Conservation (phyloP, 2,329 filamentous ascomycete species). For the Ampelomyces quisqualis region DNA sequence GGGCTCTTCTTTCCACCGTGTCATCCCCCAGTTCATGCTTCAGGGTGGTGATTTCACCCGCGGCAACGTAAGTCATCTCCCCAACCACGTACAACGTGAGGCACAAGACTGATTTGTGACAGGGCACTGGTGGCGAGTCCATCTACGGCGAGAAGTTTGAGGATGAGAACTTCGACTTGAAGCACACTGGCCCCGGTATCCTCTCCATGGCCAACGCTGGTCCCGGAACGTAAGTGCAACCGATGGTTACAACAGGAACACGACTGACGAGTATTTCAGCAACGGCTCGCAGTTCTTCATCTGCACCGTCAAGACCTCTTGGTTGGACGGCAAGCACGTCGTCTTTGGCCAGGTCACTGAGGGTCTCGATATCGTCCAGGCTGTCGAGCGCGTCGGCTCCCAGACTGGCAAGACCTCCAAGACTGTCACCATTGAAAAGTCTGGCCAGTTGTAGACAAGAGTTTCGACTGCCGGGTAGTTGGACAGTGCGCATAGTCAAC, state of each 20-base stretch:
- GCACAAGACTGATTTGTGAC: slow-evolving; percentile 11
- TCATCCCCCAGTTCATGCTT: slow-evolving; percentile 99
- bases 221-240: slow-evolving; percentile 46
- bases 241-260: too few species aligned
- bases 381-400: slow-evolving; percentile 27
- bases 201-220: slow-evolving; percentile 98
- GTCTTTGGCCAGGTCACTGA: slow-evolving; percentile 72
- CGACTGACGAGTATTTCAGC: slow-evolving; percentile 54
- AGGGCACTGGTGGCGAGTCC: slow-evolving; percentile 75
- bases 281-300: slow-evolving; percentile 99
- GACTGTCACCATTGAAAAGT: slow-evolving; percentile 28
- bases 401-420: slow-evolving; percentile 22
- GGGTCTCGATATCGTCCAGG: slow-evolving; percentile 28
- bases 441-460: slow-evolving; percentile 23
- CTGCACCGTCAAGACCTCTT: slow-evolving; percentile 86
- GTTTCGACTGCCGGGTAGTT: neutral
- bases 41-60: slow-evolving; percentile 96
- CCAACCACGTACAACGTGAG: neutral
- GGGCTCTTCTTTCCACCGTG: slow-evolving; percentile 85
- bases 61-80: slow-evolving; percentile 68
- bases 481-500: slow-evolving; percentile 6
- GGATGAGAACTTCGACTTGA: slow-evolving; percentile 89
- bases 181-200: slow-evolving; percentile 90
- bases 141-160: slow-evolving; percentile 98
- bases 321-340: slow-evolving; percentile 78